Base-by-base conservation (phyloP, 2,329 filamentous ascomycete species). In the Talaromyces verruculosus region DNA sequence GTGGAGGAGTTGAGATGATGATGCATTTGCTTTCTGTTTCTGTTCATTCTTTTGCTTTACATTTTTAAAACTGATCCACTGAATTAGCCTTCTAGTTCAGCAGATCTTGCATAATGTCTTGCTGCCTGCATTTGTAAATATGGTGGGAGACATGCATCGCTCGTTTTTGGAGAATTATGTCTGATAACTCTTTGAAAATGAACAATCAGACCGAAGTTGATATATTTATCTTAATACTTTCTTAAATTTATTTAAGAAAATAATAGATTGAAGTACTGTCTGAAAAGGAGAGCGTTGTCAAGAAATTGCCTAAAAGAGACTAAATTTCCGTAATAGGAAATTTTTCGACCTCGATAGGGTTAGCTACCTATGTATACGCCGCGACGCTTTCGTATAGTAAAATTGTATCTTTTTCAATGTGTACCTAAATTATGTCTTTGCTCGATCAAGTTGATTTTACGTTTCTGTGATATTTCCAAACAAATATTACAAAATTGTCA, bases 151-250 rank as follows among this genome's bases (percentile, higher is more conserved):
- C 58, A 49, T 61, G n/a, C n/a, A 19, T 61, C 58, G 58, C 58
- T 61, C 58, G 35, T 61, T 61, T 61, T 61, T 30, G 58, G 28
- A 57, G 53, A 57, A 57, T 22, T 57, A 25, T 57, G 53, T 57
- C 53, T 57, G 53, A 57, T 57, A 25, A 57, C 53, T 55, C 30
- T 55, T 55, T 55, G 51, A 55, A 55, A 55, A 55, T 57, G 53
- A 25, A 39, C 53, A 15, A 39, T 57, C 33, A 57, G 53, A 57
- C 53, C 17, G 8, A 35, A 55, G 17, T 57, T 53, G 15, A 53
- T 53, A 10, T 33, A 19, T 51, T 51, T n/a, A 43, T 43, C 41
- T 8, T 7, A 19, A 41, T 43, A 19, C 2, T 43, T n/a, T 2
- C 17, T 19, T 37, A 15, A 3, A 13, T 15, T 1, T 2, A 13